These are phyloP conservation scores for Russula compacta DNA, from an alignment of 768 basidiomycete genomes.

Conservation along the genomic window DNA sequence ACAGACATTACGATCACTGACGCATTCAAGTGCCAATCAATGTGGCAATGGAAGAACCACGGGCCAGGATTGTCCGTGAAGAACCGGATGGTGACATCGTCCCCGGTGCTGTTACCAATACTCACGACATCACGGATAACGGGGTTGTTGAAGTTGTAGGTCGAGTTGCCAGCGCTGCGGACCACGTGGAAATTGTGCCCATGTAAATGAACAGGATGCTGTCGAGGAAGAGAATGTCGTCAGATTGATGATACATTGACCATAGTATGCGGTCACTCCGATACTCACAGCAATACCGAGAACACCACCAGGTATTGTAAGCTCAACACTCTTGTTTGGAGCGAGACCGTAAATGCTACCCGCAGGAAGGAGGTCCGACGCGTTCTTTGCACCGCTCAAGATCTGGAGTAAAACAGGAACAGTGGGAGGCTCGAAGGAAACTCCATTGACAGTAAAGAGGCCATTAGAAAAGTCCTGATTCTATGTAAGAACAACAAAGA, in stretches of 20 bases:
- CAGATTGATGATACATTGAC: neutral
- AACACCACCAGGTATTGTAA: conserved; percentile 36
- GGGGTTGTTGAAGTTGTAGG: conserved; percentile 17
- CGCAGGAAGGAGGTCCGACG: conserved; percentile 40
- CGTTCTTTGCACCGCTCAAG: conserved; percentile 40
- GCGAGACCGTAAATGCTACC: conserved; percentile 42
- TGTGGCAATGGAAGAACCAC: conserved; percentile 27
- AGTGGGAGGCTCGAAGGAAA: conserved; percentile 33
- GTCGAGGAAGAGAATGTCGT: neutral
- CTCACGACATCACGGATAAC: conserved; percentile 20
- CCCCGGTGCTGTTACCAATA: conserved; percentile 1
- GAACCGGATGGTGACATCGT: conserved; percentile 24
- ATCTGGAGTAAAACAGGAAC: conserved; percentile 51
- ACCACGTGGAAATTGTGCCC: conserved; percentile 12
- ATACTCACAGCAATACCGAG: conserved; percentile 24
- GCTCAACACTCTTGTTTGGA: conserved; percentile 37
- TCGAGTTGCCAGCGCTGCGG: conserved; percentile 2
- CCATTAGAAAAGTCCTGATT: neutral
- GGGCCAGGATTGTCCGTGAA: conserved; percentile 25
- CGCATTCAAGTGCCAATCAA: conserved; percentile 25
- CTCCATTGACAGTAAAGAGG: conserved; percentile 30
- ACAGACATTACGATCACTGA: conserved; percentile 45
- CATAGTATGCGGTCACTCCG: too few relatives aligned
- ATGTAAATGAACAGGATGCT: conserved; percentile 18
- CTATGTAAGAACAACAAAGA: neutral